Conservation (phyloP, 495 filamentous ascomycete species). For the Neurospora sp. region DNA sequence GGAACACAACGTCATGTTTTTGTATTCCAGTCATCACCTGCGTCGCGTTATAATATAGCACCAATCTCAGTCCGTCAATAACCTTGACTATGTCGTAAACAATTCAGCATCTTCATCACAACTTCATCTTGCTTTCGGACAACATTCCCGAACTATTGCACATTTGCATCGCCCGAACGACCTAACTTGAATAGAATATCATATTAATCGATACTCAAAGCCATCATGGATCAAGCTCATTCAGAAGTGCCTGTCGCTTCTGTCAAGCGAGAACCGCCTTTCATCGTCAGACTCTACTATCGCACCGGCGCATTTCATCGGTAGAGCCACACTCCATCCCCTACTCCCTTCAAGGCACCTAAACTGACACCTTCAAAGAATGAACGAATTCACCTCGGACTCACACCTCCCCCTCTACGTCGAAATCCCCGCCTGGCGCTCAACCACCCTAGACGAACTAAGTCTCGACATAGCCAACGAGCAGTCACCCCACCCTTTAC, state of each 20-base stretch:
- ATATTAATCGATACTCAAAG: neutral
- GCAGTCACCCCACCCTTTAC: conserved; percentile 27
- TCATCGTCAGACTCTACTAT: conserved; percentile 88
- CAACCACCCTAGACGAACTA: conserved; percentile 75
- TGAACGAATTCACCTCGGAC: conserved; percentile 51
- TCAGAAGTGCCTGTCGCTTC: neutral
- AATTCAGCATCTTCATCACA: neutral
- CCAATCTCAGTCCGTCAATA: neutral
- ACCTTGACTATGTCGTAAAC: neutral
- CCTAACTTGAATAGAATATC: neutral
- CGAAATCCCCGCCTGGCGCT: conserved; percentile 81
- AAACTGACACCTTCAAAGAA: conserved; percentile 18
- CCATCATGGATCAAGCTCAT: neutral
- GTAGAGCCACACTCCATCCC: no score
- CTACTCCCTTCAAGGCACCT: neutral
- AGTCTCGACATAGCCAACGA: conserved; percentile 46
- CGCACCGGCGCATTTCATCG: conserved; percentile 60
- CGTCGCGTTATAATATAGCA: neutral
- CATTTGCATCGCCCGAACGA: neutral
- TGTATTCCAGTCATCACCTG: neutral
- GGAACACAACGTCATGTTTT: neutral
- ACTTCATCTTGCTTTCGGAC: neutral
- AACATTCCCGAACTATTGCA: neutral
- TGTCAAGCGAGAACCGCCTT: conserved; percentile 48
- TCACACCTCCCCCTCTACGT: conserved; percentile 54